A percentile compares a stretch with the other conserved stretches of the same genome.
Conservation (phyloP, 75 land plant species). For the Pinus tabuliformis region DNA sequence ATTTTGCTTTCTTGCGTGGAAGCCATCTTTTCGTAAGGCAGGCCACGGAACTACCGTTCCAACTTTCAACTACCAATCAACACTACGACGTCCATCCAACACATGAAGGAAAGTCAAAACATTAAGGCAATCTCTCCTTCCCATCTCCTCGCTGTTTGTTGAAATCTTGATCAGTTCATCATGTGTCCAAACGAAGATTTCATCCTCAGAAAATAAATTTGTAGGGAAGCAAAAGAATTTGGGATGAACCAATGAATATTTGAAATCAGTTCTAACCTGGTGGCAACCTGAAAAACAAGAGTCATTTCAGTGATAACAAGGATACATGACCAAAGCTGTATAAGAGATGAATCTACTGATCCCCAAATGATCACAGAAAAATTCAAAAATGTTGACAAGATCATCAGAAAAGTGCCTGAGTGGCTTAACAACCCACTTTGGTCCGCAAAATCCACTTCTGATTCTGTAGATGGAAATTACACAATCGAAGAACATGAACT, state of each 20-base stretch:
- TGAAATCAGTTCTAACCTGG: neutral
- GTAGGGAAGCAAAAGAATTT: no score
- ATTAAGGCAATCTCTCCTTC: neutral
- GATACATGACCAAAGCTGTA: neutral
- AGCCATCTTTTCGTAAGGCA: no score
- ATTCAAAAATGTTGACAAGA: neutral
- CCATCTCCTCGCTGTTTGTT: no score
- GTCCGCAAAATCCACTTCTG: slow-evolving; percentile 5
- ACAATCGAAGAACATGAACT: neutral
- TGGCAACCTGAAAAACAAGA: neutral
- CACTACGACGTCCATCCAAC: neutral
- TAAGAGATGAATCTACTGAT: neutral
- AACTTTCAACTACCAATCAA: slow-evolving; percentile 9
- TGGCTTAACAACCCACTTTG: slow-evolving; percentile 9
- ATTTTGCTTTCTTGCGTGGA: no score
- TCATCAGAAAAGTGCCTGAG: slow-evolving; percentile 1
- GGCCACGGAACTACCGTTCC: neutral
- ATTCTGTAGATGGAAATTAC: neutral
- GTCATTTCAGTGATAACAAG: neutral
- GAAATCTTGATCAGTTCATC: no score
- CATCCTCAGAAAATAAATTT: no score
- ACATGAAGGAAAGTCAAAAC: neutral
- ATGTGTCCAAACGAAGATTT: no score
- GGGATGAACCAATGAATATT: neutral
- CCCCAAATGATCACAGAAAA: slow-evolving; percentile 5